phyloP scores from a whole-genome alignment of 306 rosid genomes.

The Castanopsis chinensis region DNA sequence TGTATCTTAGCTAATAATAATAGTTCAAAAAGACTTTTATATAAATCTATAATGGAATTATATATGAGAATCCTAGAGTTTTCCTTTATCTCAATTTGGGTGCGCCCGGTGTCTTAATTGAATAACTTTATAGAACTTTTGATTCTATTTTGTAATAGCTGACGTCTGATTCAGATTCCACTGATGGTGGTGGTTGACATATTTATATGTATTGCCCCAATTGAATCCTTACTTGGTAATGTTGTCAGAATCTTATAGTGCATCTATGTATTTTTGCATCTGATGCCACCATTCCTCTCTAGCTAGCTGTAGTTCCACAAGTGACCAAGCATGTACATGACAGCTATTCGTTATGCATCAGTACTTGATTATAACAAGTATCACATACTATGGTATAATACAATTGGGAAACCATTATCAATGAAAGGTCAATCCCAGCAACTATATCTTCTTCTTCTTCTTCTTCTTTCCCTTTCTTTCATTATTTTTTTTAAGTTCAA shows the following conservation, averaged over 20 bases:
- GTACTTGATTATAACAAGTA: neutral
- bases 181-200: conserved; percentile 13
- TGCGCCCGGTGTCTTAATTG: neutral
- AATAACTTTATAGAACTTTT: neutral
- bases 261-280: conserved; percentile 5
- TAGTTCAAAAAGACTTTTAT: conserved; percentile 19
- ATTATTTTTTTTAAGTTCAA: too few relatives aligned
- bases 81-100: too few relatives aligned
- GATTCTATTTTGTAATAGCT: neutral
- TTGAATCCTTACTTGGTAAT: conserved; percentile 7
- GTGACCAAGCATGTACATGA: neutral
- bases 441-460: too few relatives aligned
- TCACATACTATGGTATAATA: neutral
- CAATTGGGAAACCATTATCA: neutral
- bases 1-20: conserved; percentile 17
- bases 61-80: neutral
- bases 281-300: conserved; percentile 26
- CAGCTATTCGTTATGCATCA: neutral
- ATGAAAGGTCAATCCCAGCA: neutral
- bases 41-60: conserved; percentile 14
- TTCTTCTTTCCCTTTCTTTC: too few relatives aligned
- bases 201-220: neutral
- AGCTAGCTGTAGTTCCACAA: neutral
- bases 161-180: conserved; percentile 48
- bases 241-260: conserved; percentile 17